Evolutionary conservation across 164 flowering plant genomes (phyloP), one percentile per base, ranked within the genome.

Genomic region (Protea cynaroides): DNA sequence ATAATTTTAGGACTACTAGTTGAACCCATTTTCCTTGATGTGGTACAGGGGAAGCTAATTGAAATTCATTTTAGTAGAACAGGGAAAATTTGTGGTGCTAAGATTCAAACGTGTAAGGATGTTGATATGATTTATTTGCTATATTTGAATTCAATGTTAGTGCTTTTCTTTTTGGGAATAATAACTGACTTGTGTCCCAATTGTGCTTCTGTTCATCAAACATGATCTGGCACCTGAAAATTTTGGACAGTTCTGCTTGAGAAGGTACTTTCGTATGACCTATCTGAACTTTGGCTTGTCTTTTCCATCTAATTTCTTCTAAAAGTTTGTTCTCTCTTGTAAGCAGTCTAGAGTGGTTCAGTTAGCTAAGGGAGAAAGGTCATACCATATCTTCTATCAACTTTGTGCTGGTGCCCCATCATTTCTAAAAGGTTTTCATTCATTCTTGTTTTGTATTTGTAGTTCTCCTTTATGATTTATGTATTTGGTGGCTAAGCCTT

Each of bases 401-500:
- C 94, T 95, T 47, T 95, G 99, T 74, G 89, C 98, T 70, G 98
- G 97, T 55, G 98, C 91, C 70, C 72, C 98, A 61, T 64, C 86
- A 63, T 37, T n/a, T 64, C 87, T 95, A 38, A 86, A 76, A 92
- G 99, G 99, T 87, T 58, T 17, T 21, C 10, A 29, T 65, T 72
- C 18, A n/a, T 50, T 50, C 24, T 15, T 64, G 18, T 10, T 61
- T 13, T 18, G 0, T 61, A 1, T 25, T 62, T 63, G 8, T 19
- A 3, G 7, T 0, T 25, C 58, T 21, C 37, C 1, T 52, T 63
- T 52, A 22, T 63, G 17, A 19, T 53, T 63, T 15, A 29, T 62
- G 14, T 49, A 49, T 18, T 49, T 15, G 52, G 18, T 13, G 18
- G 52, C 52, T 15, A 40, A 40, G 52, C 18, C 49, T 49, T 52